phyloP scores from a whole-genome alignment of 345 rosid genomes.

The Acer campestre region DNA sequence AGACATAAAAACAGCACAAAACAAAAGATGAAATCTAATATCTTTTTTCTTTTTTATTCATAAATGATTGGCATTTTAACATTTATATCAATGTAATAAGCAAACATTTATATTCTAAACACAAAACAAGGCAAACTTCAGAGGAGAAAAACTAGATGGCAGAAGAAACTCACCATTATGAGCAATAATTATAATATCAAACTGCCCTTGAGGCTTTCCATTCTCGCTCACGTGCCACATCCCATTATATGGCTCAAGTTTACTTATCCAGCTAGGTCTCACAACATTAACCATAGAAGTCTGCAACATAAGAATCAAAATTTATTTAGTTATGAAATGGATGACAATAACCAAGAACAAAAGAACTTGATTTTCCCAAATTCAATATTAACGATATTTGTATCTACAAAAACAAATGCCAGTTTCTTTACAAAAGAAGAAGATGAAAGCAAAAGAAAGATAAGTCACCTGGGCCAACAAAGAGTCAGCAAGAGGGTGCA shows the following conservation, averaged over 20 bases:
- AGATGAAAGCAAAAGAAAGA: conserved; percentile 8
- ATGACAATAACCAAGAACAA: background rate
- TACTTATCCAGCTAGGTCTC: conserved; percentile 97
- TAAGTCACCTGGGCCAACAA: conserved; percentile 56
- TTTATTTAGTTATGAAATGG: conserved; percentile 8
- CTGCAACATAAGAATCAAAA: conserved; percentile 45
- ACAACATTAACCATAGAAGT: conserved; percentile 62
- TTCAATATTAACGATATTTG: background rate
- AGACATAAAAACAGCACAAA: too few relatives aligned
- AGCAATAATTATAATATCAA: conserved; percentile 86
- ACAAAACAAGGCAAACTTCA: conserved; percentile 11
- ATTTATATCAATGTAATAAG: background rate
- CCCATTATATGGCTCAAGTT: conserved; percentile 78
- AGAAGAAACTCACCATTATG: conserved; percentile 68
- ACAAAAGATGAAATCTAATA: background rate
- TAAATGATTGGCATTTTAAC: background rate
- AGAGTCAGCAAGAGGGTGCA: conserved; percentile 86
- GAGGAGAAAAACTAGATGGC: conserved; percentile 4
- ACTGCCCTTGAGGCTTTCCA: conserved; percentile 70
- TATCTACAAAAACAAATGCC: background rate
- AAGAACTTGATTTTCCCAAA: background rate
- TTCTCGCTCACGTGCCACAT: conserved; percentile 95
- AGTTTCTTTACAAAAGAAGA: background rate
- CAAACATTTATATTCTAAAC: background rate
- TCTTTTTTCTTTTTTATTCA: background rate